These are phyloP conservation scores for Phaeotremella skinneri DNA, from an alignment of 768 basidiomycete species.

Conservation along the genomic window DNA sequence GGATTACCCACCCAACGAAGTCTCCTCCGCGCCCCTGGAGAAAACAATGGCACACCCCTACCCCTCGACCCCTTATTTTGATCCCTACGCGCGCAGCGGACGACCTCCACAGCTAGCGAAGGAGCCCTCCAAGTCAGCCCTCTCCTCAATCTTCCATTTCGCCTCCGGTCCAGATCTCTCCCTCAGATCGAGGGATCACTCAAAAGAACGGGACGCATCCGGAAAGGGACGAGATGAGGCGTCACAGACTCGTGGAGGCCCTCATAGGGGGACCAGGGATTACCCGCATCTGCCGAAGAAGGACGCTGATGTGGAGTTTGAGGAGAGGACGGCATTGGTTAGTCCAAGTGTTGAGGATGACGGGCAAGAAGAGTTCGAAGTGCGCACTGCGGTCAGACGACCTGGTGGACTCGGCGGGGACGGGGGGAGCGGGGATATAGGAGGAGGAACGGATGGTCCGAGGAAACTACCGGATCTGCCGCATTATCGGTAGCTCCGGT, in stretches of 20 bases:
- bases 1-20: not conserved
- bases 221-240: not conserved
- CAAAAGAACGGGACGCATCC: constrained; percentile 3
- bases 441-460: not conserved
- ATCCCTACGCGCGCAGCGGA: constrained; percentile 4
- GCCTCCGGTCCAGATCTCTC: constrained; percentile 9
- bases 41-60: constrained; percentile 6
- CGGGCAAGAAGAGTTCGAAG: not conserved
- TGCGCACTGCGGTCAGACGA: not conserved
- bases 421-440: not conserved
- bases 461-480: constrained; percentile 1
- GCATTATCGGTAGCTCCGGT: not conserved
- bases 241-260: constrained; percentile 16
- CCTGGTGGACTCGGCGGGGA: not conserved
- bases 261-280: constrained; percentile 31
- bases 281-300: constrained; percentile 31
- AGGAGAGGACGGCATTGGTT: constrained; percentile 20
- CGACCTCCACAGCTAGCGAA: not conserved
- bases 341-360: constrained; percentile 6
- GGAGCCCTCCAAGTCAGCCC: not conserved
- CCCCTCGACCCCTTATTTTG: constrained; percentile 11
- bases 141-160: constrained; percentile 16
- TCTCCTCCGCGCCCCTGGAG: not conserved
- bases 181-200: constrained; percentile 1
- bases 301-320: constrained; percentile 12